These are phyloP conservation scores for Echinochloa phyllopogon DNA, from an alignment of 176 grass and related monocot genomes.

Conservation along the genomic window DNA sequence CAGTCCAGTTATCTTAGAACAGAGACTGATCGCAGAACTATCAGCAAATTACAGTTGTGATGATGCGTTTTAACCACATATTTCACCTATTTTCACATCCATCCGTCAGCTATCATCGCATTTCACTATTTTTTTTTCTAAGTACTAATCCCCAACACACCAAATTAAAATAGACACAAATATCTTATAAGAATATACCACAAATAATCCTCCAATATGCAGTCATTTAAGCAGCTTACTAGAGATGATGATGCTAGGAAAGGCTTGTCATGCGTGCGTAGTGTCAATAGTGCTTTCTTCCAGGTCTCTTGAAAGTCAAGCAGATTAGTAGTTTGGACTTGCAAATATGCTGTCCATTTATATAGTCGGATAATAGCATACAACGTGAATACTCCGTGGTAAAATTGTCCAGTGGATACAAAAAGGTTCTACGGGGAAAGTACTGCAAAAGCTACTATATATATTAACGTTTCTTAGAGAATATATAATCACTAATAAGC, in stretches of 20 bases:
- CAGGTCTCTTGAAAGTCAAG: slow-evolving; percentile 3
- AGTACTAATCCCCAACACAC: background rate
- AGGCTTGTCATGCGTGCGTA: too few species aligned
- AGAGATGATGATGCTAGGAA: background rate
- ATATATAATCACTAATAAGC: background rate
- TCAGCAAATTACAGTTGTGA: background rate
- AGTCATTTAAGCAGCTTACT: background rate
- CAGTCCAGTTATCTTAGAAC: background rate
- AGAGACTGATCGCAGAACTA: background rate
- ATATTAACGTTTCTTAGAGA: background rate
- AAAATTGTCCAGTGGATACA: background rate
- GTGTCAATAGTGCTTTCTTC: background rate
- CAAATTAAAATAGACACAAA: background rate
- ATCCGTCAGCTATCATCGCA: background rate
- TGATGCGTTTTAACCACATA: background rate
- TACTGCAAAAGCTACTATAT: background rate
- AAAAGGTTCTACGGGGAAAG: too few species aligned
- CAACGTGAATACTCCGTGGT: background rate
- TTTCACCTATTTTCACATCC: background rate
- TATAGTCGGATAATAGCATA: background rate
- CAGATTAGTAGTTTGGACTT: background rate
- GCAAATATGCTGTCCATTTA: background rate
- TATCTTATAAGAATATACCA: too few species aligned
- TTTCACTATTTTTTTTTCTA: background rate
- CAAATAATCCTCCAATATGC: background rate